Evolutionary conservation across 257 asterid species (phyloP).

Genomic region (Nicotiana tabacum): DNA sequence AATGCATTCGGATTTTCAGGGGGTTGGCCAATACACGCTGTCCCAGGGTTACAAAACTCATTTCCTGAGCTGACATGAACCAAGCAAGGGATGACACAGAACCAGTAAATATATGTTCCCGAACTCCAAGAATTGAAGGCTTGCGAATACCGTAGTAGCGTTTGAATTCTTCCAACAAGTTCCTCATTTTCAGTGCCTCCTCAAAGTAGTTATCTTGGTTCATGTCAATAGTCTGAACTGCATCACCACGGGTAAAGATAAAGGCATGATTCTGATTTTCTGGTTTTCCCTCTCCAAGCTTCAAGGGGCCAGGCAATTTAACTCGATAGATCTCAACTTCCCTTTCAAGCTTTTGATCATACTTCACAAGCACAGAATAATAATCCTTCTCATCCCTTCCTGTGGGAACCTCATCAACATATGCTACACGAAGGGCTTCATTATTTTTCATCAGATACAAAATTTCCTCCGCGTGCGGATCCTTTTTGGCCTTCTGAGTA

Average conservation of each 20-base stretch:
- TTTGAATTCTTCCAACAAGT: constrained; percentile 88
- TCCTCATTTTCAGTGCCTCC: constrained; percentile 97
- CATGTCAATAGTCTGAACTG: constrained; percentile 97
- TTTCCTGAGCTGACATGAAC: constrained; percentile 99
- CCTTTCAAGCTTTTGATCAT: constrained; percentile 61
- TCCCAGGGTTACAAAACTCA: constrained; percentile 95
- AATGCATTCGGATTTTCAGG: constrained; percentile 94
- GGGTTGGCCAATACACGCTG: constrained; percentile 99
- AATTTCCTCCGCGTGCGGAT: constrained; percentile 94
- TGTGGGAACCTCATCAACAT: constrained; percentile 93
- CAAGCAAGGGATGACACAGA: constrained; percentile 98
- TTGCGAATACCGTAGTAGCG: constrained; percentile 77
- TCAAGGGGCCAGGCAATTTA: constrained; percentile 92
- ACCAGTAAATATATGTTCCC: constrained; percentile 95
- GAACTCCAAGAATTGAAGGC: constrained; percentile 92
- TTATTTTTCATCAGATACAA: constrained; percentile 77
- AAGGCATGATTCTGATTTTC: constrained; percentile 98
- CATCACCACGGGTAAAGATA: constrained; percentile 97
- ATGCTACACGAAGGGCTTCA: constrained; percentile 99
- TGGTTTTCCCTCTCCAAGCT: constrained; percentile 99
- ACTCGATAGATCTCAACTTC: constrained; percentile 98
- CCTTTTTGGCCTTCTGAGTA: constrained; percentile 91
- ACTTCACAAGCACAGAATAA: constrained; percentile 92
- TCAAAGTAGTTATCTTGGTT: constrained; percentile 98
- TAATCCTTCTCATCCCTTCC: constrained; percentile 82